Evolutionary conservation across 1,284 basidiomycete genomes (phyloP).

Genomic region (Malassezia caprae): DNA sequence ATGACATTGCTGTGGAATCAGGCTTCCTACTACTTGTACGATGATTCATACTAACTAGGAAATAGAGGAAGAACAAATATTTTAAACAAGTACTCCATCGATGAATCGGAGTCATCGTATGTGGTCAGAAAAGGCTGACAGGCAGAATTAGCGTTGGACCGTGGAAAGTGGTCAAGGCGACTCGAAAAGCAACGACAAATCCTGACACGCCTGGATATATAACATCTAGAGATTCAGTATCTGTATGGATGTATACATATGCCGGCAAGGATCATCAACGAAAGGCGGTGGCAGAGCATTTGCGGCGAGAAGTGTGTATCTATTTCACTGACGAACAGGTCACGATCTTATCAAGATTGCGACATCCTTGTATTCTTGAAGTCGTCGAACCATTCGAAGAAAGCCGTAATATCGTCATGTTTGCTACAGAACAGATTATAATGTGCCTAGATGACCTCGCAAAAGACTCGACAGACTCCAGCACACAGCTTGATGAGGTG

Average conservation of each 20-base stretch:
- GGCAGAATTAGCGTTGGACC: constrained; percentile 28
- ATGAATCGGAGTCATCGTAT: constrained; percentile 27
- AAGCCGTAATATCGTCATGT: constrained; percentile 68
- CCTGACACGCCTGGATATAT: constrained; percentile 3
- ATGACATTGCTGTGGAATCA: constrained; percentile 38
- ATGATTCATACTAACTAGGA: not conserved
- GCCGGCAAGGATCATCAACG: constrained; percentile 23
- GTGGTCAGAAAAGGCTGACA: not conserved
- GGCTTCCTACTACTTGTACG: constrained; percentile 26
- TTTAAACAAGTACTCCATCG: constrained; percentile 37
- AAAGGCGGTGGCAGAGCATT: constrained; percentile 27
- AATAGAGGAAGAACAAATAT: constrained; percentile 41
- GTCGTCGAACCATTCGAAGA: constrained; percentile 98
- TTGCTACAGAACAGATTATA: constrained; percentile 69
- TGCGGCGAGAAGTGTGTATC: constrained; percentile 37
- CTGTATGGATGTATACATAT: constrained; percentile 36
- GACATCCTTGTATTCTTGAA: constrained; percentile 93
- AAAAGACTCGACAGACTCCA: constrained; percentile 19
- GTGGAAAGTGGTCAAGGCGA: constrained; percentile 41
- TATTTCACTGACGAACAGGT: constrained; percentile 50
- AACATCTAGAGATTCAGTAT: constrained; percentile 18
- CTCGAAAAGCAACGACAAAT: constrained; percentile 23
- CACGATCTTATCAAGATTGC: constrained; percentile 66
- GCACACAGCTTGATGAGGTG: constrained; percentile 43
- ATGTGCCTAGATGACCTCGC: constrained; percentile 24